Conservation (phyloP, 805 yeast genomes). For the Clavispora carvajalis region DNA sequence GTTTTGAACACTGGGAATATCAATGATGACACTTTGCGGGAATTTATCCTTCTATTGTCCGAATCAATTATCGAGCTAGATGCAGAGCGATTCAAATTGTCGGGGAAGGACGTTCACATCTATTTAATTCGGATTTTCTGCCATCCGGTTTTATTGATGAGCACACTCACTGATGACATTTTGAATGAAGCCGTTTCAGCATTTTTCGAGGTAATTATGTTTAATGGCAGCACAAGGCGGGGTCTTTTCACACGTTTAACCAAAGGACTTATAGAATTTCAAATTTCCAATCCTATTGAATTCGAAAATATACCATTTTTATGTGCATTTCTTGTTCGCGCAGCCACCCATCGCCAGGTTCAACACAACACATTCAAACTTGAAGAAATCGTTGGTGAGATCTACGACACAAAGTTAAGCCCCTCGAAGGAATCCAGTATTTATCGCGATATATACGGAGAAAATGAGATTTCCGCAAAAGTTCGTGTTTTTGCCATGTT, state of each 20-base stretch:
- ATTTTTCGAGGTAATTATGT: conserved; percentile 41
- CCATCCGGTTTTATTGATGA: conserved; percentile 34
- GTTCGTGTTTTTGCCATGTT: conserved; percentile 47
- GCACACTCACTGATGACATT: conserved; percentile 25
- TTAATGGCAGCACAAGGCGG: conserved; percentile 56
- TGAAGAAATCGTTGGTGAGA: conserved; percentile 50
- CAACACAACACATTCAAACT: conserved; percentile 52
- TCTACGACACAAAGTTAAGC: conserved; percentile 44
- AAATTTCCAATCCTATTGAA: conserved; percentile 20
- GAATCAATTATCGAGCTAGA: conserved; percentile 56
- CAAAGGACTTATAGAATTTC: conserved; percentile 40
- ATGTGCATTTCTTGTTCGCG: conserved; percentile 40
- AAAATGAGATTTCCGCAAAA: conserved; percentile 50
- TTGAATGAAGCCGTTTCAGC: conserved; percentile 22
- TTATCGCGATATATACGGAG: conserved; percentile 51
- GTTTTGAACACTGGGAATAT: conserved; percentile 10
- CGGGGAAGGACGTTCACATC: conserved; percentile 61
- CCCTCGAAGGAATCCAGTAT: conserved; percentile 19
- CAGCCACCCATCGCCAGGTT: conserved; percentile 48
- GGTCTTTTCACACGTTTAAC: conserved; percentile 61
- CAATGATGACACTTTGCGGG: conserved; percentile 4
- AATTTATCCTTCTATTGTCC: conserved; percentile 27
- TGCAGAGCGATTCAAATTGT: conserved; percentile 55
- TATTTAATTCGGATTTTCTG: conserved; percentile 48
- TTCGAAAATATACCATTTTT: conserved; percentile 50